phyloP scores from a whole-genome alignment of 345 rosid species.

The Syzygium grande region DNA sequence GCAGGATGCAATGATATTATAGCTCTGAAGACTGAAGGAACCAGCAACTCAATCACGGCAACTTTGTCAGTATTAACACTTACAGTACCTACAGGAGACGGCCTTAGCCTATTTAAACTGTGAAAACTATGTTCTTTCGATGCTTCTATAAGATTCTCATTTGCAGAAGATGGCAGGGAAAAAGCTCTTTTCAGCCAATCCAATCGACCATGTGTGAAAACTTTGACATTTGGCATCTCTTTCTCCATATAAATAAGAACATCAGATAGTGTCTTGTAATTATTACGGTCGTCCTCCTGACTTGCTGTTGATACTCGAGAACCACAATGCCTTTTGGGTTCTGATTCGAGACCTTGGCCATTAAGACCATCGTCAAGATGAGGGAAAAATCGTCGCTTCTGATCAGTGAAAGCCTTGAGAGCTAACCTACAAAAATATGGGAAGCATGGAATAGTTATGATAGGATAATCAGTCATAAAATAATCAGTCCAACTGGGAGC shows the following conservation, averaged over 20 bases:
- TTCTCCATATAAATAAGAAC: conserved; percentile 49
- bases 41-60: conserved; percentile 63
- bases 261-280: conserved; percentile 56
- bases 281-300: conserved; percentile 34
- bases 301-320: conserved; percentile 18
- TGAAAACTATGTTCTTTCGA: conserved; percentile 45
- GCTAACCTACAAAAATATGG: conserved; percentile 56
- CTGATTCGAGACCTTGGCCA: conserved; percentile 28
- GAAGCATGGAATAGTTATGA: not conserved
- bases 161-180: conserved; percentile 42
- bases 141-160: conserved; percentile 53
- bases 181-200: conserved; percentile 88
- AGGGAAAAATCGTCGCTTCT: conserved; percentile 81
- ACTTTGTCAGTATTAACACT: conserved; percentile 39
- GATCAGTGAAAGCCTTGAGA: conserved; percentile 91
- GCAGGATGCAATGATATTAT: conserved; percentile 84
- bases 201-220: conserved; percentile 60
- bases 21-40: conserved; percentile 78
- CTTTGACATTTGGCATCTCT: conserved; percentile 49
- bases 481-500: not conserved
- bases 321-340: conserved; percentile 37
- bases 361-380: conserved; percentile 62
- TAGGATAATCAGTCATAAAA: not conserved
- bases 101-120: conserved; percentile 47
- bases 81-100: conserved; percentile 28